A percentile compares a stretch with the other conserved stretches of the same genome.
Evolutionary conservation across 2,329 filamentous ascomycete species (phyloP).

Genomic region (Penicillium oxalicum): DNA sequence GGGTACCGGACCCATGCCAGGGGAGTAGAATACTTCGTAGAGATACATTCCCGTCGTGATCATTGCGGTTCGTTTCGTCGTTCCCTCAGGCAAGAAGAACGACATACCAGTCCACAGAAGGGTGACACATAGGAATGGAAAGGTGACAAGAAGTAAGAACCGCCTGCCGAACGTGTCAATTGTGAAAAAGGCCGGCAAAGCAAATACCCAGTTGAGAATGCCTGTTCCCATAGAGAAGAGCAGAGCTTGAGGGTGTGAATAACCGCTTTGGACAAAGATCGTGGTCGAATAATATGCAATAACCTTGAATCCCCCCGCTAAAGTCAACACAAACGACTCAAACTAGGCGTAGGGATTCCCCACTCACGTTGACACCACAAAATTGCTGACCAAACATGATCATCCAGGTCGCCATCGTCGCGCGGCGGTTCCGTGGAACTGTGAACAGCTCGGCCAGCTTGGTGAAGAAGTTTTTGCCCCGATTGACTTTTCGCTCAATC

Average conservation of each 20-base stretch:
- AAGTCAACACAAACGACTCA: neutral
- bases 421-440: conserved; percentile 57
- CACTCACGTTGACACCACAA: conserved; percentile 45
- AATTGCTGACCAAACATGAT: conserved; percentile 63
- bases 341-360: neutral
- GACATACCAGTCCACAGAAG: conserved; percentile 48
- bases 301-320: conserved; percentile 15
- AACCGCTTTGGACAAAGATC: conserved; percentile 54
- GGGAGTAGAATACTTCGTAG: conserved; percentile 49
- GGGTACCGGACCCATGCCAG: conserved; percentile 57
- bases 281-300: conserved; percentile 58
- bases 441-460: conserved; percentile 56
- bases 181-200: conserved; percentile 58
- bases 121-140: conserved; percentile 53
- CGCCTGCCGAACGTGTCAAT: conserved; percentile 62
- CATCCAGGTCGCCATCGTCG: conserved; percentile 51
- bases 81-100: conserved; percentile 38
- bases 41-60: conserved; percentile 41
- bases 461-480: conserved; percentile 47
- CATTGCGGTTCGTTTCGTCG: conserved; percentile 35
- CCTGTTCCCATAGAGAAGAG: conserved; percentile 59
- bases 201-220: conserved; percentile 61
- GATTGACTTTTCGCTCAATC: conserved; percentile 51
- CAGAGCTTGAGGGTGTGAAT: conserved; percentile 49
- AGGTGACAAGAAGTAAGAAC: conserved; percentile 57